Evolutionary conservation across 345 rosid species (phyloP).

Genomic region (Eutrema yunnanense): DNA sequence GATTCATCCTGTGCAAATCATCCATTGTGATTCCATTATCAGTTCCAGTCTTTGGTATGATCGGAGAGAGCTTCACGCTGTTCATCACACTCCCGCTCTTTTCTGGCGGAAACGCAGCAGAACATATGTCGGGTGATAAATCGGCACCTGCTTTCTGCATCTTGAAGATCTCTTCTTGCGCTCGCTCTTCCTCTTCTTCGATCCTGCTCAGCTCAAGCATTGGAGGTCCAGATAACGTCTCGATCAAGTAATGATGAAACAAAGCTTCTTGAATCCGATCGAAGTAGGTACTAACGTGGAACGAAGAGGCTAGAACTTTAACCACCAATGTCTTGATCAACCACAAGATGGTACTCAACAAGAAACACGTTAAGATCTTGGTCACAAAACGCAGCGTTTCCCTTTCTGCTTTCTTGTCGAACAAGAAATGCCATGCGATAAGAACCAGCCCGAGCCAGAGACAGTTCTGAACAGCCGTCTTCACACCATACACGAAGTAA

Average conservation of each 20-base stretch:
- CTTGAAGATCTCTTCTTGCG: constrained; percentile 38
- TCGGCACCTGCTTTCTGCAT: constrained; percentile 59
- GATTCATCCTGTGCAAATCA: constrained; percentile 60
- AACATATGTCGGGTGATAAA: constrained; percentile 54
- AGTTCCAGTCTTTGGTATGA: constrained; percentile 24
- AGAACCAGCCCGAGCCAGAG: constrained; percentile 73
- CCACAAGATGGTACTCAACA: constrained; percentile 65
- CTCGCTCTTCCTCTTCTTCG: constrained; percentile 49
- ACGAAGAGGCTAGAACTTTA: constrained; percentile 76
- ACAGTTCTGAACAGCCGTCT: constrained; percentile 77
- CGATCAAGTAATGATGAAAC: constrained; percentile 77
- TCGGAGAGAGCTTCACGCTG: constrained; percentile 29
- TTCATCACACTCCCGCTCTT: constrained; percentile 37
- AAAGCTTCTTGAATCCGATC: constrained; percentile 81
- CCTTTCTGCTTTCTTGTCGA: constrained; percentile 46
- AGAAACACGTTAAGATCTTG: constrained; percentile 55
- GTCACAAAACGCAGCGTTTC: constrained; percentile 48
- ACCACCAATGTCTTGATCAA: constrained; percentile 72
- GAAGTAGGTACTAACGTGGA: constrained; percentile 89
- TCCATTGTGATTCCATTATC: constrained; percentile 49
- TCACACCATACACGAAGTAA: constrained; percentile 81
- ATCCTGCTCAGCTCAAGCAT: constrained; percentile 42
- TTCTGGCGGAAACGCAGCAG: constrained; percentile 33
- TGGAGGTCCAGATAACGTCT: constrained; percentile 76
- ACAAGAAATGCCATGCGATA: constrained; percentile 60